These are phyloP conservation scores for Leptographium lundbergii DNA, from an alignment of 2,329 filamentous ascomycete genomes.

Conservation along the genomic window DNA sequence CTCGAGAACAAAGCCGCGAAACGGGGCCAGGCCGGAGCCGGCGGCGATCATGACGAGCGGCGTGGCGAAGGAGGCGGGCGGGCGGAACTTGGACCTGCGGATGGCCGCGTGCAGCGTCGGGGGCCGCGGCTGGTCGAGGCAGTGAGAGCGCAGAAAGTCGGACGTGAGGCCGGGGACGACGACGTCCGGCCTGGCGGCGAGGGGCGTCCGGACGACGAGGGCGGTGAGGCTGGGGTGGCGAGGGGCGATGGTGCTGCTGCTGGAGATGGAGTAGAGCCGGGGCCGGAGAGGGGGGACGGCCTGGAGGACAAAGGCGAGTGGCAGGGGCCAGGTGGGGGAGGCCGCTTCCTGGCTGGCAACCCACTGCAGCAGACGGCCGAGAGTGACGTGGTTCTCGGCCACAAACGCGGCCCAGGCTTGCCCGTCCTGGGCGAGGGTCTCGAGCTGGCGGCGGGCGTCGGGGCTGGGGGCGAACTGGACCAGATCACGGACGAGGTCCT, in stretches of 20 bases:
- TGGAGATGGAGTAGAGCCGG: background rate
- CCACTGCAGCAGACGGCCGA: background rate
- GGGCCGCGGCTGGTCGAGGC: background rate
- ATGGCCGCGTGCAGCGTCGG: background rate
- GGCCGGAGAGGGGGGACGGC: background rate
- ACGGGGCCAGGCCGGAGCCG: constrained; percentile 19
- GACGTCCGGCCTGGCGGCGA: background rate
- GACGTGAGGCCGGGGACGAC: background rate
- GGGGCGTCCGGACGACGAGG: background rate
- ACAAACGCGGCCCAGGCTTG: background rate
- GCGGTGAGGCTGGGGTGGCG: background rate
- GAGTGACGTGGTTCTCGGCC: background rate
- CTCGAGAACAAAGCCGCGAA: constrained; percentile 18
- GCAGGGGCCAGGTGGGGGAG: background rate
- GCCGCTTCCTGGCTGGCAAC: background rate
- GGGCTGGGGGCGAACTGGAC: background rate
- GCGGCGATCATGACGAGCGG: background rate
- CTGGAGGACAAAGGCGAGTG: background rate
- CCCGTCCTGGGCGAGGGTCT: too few relatives aligned
- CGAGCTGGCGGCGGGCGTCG: background rate
- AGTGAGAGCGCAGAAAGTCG: background rate
- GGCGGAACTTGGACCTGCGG: background rate
- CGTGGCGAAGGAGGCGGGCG: background rate
- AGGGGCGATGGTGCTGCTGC: background rate
- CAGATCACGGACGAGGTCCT: background rate